A percentile compares a stretch with the other conserved stretches of the same genome.
Evolutionary conservation across 306 rosid genomes (phyloP).

Genomic region (Macrotyloma uniflorum): DNA sequence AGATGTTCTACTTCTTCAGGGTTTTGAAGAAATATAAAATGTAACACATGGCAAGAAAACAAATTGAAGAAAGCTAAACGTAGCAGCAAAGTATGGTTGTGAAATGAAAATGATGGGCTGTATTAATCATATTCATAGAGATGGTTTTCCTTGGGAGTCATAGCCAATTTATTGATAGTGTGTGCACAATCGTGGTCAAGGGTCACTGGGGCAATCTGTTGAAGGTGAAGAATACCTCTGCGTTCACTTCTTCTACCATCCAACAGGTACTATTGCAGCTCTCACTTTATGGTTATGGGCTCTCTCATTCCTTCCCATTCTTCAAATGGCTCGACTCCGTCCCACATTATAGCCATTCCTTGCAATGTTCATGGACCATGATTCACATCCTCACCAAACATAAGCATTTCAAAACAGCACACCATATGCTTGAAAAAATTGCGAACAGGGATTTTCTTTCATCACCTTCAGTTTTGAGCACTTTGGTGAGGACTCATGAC

Average conservation of each 20-base stretch:
- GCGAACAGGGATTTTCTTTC: constrained; percentile 68
- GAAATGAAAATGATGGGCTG: not conserved
- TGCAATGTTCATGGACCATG: constrained; percentile 84
- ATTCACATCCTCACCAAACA: constrained; percentile 63
- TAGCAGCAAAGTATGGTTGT: not conserved
- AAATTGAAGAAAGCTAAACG: not conserved
- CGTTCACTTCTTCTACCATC: constrained; percentile 59
- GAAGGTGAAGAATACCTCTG: constrained; percentile 49
- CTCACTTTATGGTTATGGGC: constrained; percentile 51
- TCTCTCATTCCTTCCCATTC: constrained; percentile 58
- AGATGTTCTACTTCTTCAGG: constrained; percentile 9
- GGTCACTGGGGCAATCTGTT: constrained; percentile 69
- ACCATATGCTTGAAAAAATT: constrained; percentile 70
- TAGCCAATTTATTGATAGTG: constrained; percentile 45
- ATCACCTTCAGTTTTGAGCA: constrained; percentile 70
- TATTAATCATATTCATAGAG: constrained; percentile 26
- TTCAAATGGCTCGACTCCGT: constrained; percentile 75
- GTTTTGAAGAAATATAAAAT: not conserved
- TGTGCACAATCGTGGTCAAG: constrained; percentile 63
- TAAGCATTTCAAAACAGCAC: constrained; percentile 67
- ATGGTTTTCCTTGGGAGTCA: constrained; percentile 41
- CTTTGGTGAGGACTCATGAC: constrained; percentile 51
- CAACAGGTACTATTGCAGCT: constrained; percentile 62
- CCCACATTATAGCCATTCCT: constrained; percentile 66
- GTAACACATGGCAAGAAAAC: not conserved